These are phyloP conservation scores for Chlamydomonas eustigma DNA, from an alignment of 139 green algal species.

Conservation along the genomic window DNA sequence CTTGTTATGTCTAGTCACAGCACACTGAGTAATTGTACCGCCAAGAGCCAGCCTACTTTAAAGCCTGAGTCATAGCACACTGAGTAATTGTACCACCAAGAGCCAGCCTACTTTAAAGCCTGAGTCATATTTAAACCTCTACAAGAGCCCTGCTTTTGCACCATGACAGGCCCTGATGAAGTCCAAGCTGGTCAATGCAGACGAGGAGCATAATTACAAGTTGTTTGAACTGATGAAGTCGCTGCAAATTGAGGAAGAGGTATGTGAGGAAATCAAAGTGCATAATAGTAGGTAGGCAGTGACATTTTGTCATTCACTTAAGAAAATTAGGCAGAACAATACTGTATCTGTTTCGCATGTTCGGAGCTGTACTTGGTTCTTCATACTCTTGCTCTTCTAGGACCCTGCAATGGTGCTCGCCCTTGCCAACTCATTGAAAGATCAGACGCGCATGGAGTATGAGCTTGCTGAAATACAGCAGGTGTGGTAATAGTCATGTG, in stretches of 20 bases:
- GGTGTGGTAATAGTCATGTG: too few relatives aligned
- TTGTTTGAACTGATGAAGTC: conserved; percentile 23
- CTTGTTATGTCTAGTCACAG: too few relatives aligned
- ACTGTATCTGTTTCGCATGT: too few relatives aligned
- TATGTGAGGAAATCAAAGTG: not conserved
- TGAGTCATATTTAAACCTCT: too few relatives aligned
- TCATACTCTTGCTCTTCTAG: not conserved
- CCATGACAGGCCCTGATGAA: conserved; percentile 1
- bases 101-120: too few relatives aligned
- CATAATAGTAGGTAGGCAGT: not conserved
- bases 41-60: too few relatives aligned
- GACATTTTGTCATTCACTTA: not conserved
- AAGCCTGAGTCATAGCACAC: too few relatives aligned
- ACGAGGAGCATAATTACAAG: conserved; percentile 6
- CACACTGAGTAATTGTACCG: too few relatives aligned
- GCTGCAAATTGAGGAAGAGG: conserved; percentile 19
- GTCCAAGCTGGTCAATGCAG: not conserved
- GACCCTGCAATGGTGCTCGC: conserved; percentile 29
- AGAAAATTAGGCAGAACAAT: not conserved
- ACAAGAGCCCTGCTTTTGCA: too few relatives aligned
- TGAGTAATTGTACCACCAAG: too few relatives aligned
- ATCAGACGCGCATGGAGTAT: conserved; percentile 10
- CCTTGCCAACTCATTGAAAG: conserved; percentile 29
- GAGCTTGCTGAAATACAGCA: conserved; percentile 40
- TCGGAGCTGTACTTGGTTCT: too few relatives aligned